Base-by-base conservation (phyloP, 2,329 filamentous ascomycete species). In the Rutstroemia sp. region DNA sequence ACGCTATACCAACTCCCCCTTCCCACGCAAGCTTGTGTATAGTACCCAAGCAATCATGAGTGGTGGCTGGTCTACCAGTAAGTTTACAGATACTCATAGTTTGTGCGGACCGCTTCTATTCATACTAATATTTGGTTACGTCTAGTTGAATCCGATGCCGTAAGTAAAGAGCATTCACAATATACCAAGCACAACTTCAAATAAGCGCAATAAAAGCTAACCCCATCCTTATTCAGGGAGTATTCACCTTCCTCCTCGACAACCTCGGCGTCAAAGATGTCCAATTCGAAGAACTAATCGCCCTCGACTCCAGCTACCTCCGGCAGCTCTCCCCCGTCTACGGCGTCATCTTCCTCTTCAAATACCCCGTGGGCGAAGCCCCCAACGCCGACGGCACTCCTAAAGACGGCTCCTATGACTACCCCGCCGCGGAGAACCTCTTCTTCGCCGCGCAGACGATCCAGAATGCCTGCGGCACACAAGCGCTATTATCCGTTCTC, bases 271-370 rank as follows among this genome's bases (percentile, higher is more conserved):
- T 95, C 65, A 88, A 92, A 72, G 84, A 89, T 69, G 90, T 97
- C 2, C 94, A 99, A 73, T 97, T 96, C 70, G 94, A 97, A 76
- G 94, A 99, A 76, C 84, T 99, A 62, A 83, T 96, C 57, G 87
- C 89, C 1, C 84, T 99, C 62, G 92, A 97, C 65, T 78, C 89
- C 6, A 83, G 89, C 52, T 80, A 81, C 57, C 80, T 95, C 12
- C 79, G 81, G 45, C 76, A 84, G 62, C 80, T 91, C 36, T 84
- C 87, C 65, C 88, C 89, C 17, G 79, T 96, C 53, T 95, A 96
- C 75, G 94, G 94, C 67, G 90, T 99, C 64, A 96, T 99, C 69
- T 99, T 99, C 74, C 89, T 99, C 71, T 99, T 99, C 84, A 97
- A 96, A 76, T 99, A 89, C 74, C 89, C 83, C 51, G 91, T 84